phyloP scores from a whole-genome alignment of 2,329 filamentous ascomycete species.

The Xylariales sp. region DNA sequence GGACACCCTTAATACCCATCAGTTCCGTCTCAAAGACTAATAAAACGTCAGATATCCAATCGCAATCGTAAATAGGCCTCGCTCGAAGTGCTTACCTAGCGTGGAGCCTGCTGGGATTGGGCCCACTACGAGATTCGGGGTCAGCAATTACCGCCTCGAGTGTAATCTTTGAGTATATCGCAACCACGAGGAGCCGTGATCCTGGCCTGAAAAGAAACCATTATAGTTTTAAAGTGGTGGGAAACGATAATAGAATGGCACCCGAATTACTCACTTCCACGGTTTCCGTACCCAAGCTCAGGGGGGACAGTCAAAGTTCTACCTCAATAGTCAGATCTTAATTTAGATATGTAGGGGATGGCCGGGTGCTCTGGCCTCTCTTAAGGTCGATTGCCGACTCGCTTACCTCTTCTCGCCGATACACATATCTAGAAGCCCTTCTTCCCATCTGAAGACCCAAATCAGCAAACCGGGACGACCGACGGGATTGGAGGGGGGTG shows the following conservation, averaged over 20 bases:
- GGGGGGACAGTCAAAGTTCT: constrained; percentile 91
- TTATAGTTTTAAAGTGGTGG: neutral
- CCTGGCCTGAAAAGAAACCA: neutral
- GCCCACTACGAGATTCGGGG: constrained; percentile 60
- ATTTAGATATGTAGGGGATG: neutral
- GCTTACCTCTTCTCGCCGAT: constrained; percentile 84
- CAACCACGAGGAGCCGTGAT: neutral
- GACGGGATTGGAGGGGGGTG: neutral
- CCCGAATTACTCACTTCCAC: constrained; percentile 53
- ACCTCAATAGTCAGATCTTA: constrained; percentile 37
- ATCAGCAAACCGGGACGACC: constrained; percentile 18
- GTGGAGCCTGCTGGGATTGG: constrained; percentile 87
- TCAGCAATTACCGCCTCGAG: neutral
- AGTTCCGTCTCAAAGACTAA: constrained; percentile 92
- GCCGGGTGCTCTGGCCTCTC: constrained; percentile 13
- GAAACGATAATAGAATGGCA: neutral
- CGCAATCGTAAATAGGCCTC: neutral
- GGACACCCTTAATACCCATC: constrained; percentile 82
- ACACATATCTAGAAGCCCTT: constrained; percentile 93
- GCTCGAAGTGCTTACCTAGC: constrained; percentile 65
- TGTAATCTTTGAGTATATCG: too few relatives aligned
- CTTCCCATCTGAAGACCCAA: constrained; percentile 75
- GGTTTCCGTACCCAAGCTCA: constrained; percentile 82
- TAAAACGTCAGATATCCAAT: constrained; percentile 28
- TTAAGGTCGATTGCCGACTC: neutral